Evolutionary conservation across 2,329 filamentous ascomycete species (phyloP).

Genomic region (Ceratocystis smalleyi): DNA sequence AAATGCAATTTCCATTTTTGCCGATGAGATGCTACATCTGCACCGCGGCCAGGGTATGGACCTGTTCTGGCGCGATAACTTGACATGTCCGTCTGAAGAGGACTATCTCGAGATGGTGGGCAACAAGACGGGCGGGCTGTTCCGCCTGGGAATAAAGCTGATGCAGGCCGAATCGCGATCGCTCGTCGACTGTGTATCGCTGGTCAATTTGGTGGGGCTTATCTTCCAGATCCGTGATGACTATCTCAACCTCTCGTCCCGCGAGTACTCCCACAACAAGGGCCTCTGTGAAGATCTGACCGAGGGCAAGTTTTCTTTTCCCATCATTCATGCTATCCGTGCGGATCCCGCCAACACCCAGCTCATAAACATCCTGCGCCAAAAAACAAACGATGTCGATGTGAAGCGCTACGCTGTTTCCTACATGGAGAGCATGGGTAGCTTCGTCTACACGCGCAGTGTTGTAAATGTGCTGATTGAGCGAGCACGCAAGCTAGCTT

Average conservation of each 20-base stretch:
- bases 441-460: slow-evolving; percentile 67
- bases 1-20: slow-evolving; percentile 53
- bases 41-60: slow-evolving; percentile 85
- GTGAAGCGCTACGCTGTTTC: slow-evolving; percentile 81
- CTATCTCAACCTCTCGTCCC: slow-evolving; percentile 69
- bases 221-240: slow-evolving; percentile 89
- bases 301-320: slow-evolving; percentile 94
- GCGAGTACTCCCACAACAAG: slow-evolving; percentile 74
- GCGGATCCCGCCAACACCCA: slow-evolving; percentile 58
- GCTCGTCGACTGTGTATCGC: slow-evolving; percentile 55
- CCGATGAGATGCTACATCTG: slow-evolving; percentile 69
- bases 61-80: slow-evolving; percentile 72
- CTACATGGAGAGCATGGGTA: slow-evolving; percentile 83
- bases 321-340: slow-evolving; percentile 84
- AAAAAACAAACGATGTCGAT: slow-evolving; percentile 71
- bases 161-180: slow-evolving; percentile 60
- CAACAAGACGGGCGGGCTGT: slow-evolving; percentile 80
- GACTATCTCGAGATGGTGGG: slow-evolving; percentile 91
- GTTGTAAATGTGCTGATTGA: slow-evolving; percentile 49
- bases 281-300: slow-evolving; percentile 90
- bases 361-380: slow-evolving; percentile 81
- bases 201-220: slow-evolving; percentile 72
- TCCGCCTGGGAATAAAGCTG: slow-evolving; percentile 68
- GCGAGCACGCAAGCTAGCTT: slow-evolving; percentile 46
- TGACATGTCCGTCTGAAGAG: slow-evolving; percentile 70